Evolutionary conservation across 192 early-diverging fungal species (phyloP), one percentile per base, ranked within the genome.

Genomic region (Dispira parvispora): DNA sequence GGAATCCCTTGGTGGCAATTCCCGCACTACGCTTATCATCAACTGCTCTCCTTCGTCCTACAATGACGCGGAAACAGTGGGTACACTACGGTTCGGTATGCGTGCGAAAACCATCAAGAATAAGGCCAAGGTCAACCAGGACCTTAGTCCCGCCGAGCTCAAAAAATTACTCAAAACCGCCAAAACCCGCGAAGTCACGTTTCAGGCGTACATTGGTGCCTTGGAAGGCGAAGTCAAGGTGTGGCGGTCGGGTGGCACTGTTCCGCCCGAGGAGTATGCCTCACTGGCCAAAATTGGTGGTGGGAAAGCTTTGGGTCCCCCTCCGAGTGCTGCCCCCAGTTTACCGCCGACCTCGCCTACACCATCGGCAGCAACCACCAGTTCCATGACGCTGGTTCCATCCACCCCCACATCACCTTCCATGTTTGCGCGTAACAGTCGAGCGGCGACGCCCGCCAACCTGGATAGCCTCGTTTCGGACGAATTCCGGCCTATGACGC

Each of bases 61-160:
- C 68, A 99, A 99, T 71, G 92, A 93, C 68, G 82, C 87, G 11
- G 97, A 99, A 77, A 98, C 95, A 0, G 70, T 98, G 10, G 80
- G 86, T 52, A 98, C 94, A 1, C 76, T 99, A 56, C 80, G 95
- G 38, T 99, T 99, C 69, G 97, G 97, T 71, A 93, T 92, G 80
- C 82, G 93, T 67, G 97, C 97, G 58, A 99, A 99, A 80, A 87
- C 88, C 63, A 99, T 99, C 76, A 96, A 96, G 85, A 99, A 99
- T 83, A 98, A 98, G 81, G 94, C 97, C 71, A 95, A 92, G 80
- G 82, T 99, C 70, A 99, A 99, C 73, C 87, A 91, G 61, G 97
- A 99, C 72, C 82, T 96, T 54, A 88, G 84, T 53, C 84, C 92
- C 3, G 83, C 85, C 16, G 97, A 99, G 71, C 88, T 99, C 73